A percentile compares a stretch with the other conserved stretches of the same genome.
These are phyloP conservation scores for Dillenia turbinata DNA, from an alignment of 164 flowering plant species.

Conservation along the genomic window DNA sequence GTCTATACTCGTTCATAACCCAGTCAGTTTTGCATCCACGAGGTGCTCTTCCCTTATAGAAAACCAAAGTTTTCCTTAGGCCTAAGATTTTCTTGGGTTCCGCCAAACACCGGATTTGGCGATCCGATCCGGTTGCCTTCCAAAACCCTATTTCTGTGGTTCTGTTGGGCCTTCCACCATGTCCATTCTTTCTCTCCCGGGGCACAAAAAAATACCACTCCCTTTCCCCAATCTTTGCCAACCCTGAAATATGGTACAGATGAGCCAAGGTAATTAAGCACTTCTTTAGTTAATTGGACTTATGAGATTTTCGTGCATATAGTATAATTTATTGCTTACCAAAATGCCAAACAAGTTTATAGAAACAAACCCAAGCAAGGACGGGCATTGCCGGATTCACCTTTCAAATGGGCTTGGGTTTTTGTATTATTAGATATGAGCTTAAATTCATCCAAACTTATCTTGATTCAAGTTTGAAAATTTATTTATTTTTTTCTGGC, in stretches of 20 bases:
- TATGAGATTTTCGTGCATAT: background rate
- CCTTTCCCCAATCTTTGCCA: slow-evolving; percentile 84
- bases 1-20: slow-evolving; percentile 80
- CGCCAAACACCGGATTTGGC: slow-evolving; percentile 46
- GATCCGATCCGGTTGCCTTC: slow-evolving; percentile 97
- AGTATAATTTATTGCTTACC: background rate
- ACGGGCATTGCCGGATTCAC: too few species aligned
- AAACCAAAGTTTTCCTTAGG: slow-evolving; percentile 59
- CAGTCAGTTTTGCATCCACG: slow-evolving; percentile 60
- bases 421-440: too few species aligned
- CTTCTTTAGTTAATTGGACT: too few species aligned
- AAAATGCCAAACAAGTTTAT: background rate
- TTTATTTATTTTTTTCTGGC: too few species aligned
- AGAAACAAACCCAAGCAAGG: background rate
- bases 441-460: too few species aligned
- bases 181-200: slow-evolving; percentile 66
- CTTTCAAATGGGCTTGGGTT: too few species aligned
- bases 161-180: slow-evolving; percentile 86
- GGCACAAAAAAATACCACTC: slow-evolving; percentile 98
- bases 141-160: slow-evolving; percentile 82
- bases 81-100: slow-evolving; percentile 56
- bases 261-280: too few species aligned
- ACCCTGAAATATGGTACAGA: slow-evolving; percentile 27
- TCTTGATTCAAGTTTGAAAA: too few species aligned
- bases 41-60: slow-evolving; percentile 63